Evolutionary conservation across 345 rosid genomes (phyloP).

Genomic region (Hibiscus mutabilis): DNA sequence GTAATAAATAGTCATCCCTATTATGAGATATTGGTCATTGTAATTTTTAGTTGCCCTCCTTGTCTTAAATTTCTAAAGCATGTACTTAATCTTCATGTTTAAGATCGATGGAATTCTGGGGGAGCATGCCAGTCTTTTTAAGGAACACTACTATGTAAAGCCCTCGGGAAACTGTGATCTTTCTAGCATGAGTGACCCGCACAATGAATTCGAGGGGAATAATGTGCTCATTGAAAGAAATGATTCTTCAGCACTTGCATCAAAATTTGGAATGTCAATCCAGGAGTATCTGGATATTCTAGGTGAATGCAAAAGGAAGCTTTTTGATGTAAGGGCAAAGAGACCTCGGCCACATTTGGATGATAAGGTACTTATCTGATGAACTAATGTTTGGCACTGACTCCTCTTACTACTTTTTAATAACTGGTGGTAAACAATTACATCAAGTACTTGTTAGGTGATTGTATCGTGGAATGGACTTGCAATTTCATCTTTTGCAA

Average conservation of each 20-base stretch:
- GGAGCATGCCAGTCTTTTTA: slow-evolving; percentile 63
- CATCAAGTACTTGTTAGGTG: slow-evolving; percentile 41
- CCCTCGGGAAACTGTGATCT: slow-evolving; percentile 82
- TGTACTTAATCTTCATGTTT: slow-evolving; percentile 1
- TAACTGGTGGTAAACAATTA: slow-evolving; percentile 5
- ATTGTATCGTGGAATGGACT: slow-evolving; percentile 97
- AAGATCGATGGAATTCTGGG: slow-evolving; percentile 77
- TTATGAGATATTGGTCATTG: background rate
- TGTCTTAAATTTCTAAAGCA: slow-evolving; percentile 3
- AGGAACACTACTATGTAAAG: slow-evolving; percentile 75
- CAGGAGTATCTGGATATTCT: slow-evolving; percentile 61
- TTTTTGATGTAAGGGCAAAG: slow-evolving; percentile 54
- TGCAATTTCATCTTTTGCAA: slow-evolving; percentile 71
- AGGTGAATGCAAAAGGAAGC: slow-evolving; percentile 70
- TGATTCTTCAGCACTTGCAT: slow-evolving; percentile 54
- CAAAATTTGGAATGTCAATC: slow-evolving; percentile 47
- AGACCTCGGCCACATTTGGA: slow-evolving; percentile 90
- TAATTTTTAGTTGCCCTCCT: background rate
- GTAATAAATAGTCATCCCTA: background rate
- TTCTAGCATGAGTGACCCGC: slow-evolving; percentile 80
- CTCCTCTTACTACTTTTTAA: background rate
- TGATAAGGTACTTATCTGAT: slow-evolving; percentile 52
- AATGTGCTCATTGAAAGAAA: slow-evolving; percentile 79
- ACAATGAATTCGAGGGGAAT: slow-evolving; percentile 67
- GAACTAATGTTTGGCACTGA: background rate